These are phyloP conservation scores for Primulina eburnea DNA, from an alignment of 257 asterid genomes.

Conservation along the genomic window DNA sequence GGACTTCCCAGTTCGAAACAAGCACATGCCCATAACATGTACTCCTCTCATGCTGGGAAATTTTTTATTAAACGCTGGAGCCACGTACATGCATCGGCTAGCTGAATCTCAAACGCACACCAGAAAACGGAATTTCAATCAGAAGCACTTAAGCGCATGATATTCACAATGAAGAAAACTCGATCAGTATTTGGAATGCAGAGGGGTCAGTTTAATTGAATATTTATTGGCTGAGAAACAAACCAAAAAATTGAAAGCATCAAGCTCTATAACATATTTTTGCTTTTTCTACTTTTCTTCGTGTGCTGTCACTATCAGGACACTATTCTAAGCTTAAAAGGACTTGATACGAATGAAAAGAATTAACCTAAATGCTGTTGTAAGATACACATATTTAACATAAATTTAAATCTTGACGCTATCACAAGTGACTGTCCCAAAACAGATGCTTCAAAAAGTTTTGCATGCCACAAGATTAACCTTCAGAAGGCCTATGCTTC, in stretches of 20 bases:
- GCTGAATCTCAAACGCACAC: background rate
- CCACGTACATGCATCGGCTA: background rate
- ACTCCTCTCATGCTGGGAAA: too few species aligned
- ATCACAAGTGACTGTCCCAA: slow-evolving; percentile 13
- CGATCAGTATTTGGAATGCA: background rate
- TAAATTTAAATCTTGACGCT: slow-evolving; percentile 12
- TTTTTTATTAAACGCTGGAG: too few species aligned
- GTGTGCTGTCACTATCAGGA: background rate
- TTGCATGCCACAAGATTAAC: background rate
- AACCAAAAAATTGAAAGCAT: slow-evolving; percentile 1
- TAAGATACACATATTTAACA: slow-evolving; percentile 30
- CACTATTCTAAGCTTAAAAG: slow-evolving; percentile 7
- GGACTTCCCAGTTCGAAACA: too few species aligned
- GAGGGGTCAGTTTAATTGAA: background rate
- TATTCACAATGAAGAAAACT: background rate
- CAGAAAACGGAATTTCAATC: background rate
- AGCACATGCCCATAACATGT: too few species aligned
- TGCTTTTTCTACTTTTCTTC: slow-evolving; percentile 23
- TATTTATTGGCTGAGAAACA: background rate
- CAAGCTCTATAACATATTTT: slow-evolving; percentile 22
- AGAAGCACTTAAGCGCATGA: background rate
- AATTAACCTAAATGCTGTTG: slow-evolving; percentile 28
- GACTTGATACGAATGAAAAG: slow-evolving; percentile 36
- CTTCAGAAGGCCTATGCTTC: slow-evolving; percentile 21
- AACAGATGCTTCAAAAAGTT: background rate